phyloP scores from a whole-genome alignment of 495 filamentous ascomycete genomes.

The Penicillium daleae region DNA sequence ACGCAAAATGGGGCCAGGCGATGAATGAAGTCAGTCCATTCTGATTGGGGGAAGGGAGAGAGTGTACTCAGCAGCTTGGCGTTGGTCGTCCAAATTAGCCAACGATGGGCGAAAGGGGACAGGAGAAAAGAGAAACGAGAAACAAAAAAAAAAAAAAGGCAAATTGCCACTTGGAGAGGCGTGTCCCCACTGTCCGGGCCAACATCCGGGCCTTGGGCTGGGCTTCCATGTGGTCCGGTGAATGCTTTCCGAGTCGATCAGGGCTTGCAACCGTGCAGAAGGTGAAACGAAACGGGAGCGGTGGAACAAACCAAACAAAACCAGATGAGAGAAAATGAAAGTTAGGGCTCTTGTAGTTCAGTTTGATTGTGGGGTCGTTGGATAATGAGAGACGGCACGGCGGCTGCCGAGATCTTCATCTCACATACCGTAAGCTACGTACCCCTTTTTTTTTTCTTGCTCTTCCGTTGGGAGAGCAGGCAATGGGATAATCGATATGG shows the following conservation, averaged over 20 bases:
- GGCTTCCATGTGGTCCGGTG: constrained; percentile 40
- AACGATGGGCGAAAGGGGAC: constrained; percentile 18
- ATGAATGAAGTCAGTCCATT: neutral
- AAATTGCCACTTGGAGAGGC: constrained; percentile 13
- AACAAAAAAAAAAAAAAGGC: neutral
- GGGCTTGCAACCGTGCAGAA: constrained; percentile 20
- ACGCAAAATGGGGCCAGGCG: neutral
- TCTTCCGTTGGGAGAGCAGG: too few species aligned
- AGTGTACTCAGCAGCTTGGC: constrained; percentile 9
- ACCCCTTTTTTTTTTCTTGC: neutral
- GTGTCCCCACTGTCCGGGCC: constrained; percentile 28
- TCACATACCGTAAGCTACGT: constrained; percentile 16
- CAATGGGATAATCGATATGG: neutral
- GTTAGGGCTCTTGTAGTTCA: neutral
- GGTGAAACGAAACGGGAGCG: constrained; percentile 12
- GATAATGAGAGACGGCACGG: constrained; percentile 23
- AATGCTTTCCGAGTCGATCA: constrained; percentile 38
- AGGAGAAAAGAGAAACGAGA: neutral
- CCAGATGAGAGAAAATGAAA: constrained; percentile 1
- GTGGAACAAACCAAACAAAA: constrained; percentile 3
- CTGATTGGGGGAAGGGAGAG: neutral
- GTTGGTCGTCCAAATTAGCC: constrained; percentile 14
- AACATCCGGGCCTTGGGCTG: constrained; percentile 25
- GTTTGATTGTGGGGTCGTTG: neutral
- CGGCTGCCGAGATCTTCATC: constrained; percentile 34